Evolutionary conservation across 116 monocot species (phyloP), one percentile per base, ranked within the genome.

Genomic region (Cymodocea nodosa): DNA sequence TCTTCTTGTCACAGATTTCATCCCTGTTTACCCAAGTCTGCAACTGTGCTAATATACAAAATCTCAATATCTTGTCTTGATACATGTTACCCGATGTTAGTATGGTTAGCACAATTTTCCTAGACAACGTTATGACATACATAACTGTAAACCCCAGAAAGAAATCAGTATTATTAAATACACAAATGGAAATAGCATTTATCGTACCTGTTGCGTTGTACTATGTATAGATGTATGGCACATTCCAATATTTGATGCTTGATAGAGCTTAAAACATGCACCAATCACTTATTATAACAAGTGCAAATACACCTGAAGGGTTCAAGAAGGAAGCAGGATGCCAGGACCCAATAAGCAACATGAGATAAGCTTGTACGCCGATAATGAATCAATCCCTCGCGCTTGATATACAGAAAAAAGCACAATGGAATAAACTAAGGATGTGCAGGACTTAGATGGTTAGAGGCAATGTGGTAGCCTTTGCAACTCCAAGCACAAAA

Each of bases 381-480:
- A 23, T 57, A 57, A 57, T 57, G 25, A 58, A 23, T 25, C 25
- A 58, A 23, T 25, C 14, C 58, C 22, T 3, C 58, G 23, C 23
- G 13, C 58, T 58, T 15, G 58, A 58, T 58, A 25, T 4, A 58
- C 22, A 58, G 35, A 62, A n/a, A 62, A 15, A 36, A 61, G 36
- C 34, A 36, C 36, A 17, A n/a, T 17, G 35, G 2, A 62, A 62
- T 15, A 18, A 6, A 36, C 8, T 50, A 50, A 23, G 15, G n/a
- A 62, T 62, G 13, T 62, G 7, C 34, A n/a, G 16, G 37, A 4
- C 6, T n/a, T 25, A 8, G 1, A 48, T 44, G 13, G 55, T 87
- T 76, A 95, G 24, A 74, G 58, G 66, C 77, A 76, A 1, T 78
- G 88, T 74, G 88, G 97, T 49, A 97, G 68, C 39, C 88, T 74